These are phyloP conservation scores for Xylariaceae sp. DNA, from an alignment of 2,329 filamentous ascomycete species.

Conservation along the genomic window DNA sequence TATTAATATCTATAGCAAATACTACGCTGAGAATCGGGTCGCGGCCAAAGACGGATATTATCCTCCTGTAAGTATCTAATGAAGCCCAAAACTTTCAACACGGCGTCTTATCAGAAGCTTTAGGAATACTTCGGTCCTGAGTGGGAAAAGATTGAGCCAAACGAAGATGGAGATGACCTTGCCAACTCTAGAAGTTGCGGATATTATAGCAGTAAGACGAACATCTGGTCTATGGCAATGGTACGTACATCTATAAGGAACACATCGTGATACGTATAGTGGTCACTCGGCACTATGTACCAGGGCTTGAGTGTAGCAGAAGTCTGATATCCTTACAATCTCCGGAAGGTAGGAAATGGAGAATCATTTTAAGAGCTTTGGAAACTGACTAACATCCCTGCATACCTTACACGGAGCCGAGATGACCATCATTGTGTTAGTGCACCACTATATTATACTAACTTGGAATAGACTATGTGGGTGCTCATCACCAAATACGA, in stretches of 20 bases:
- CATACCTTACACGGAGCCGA: no score
- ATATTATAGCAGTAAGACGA: constrained; percentile 33
- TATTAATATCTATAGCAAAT: constrained; percentile 23
- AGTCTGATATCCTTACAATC: no score
- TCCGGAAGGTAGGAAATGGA: no score
- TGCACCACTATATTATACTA: no score
- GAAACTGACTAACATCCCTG: no score
- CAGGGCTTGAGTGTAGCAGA: no score
- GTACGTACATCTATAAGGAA: constrained; percentile 27
- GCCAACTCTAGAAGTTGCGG: constrained; percentile 25
- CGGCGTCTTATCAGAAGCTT: not conserved
- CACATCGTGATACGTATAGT: no score
- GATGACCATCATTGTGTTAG: no score
- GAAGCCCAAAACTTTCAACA: not conserved
- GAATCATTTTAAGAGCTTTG: no score
- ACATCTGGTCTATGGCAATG: constrained; percentile 33
- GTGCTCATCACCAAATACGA: constrained; percentile 31
- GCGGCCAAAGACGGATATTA: constrained; percentile 17
- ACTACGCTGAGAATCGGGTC: constrained; percentile 19
- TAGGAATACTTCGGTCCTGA: constrained; percentile 29
- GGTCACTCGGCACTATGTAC: no score
- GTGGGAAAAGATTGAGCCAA: constrained; percentile 27
- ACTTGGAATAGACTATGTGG: constrained; percentile 35
- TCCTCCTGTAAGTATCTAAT: constrained; percentile 30
- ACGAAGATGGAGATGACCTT: constrained; percentile 13